Conservation (phyloP, 805 yeast genomes). For the Lipomyces lipofer region DNA sequence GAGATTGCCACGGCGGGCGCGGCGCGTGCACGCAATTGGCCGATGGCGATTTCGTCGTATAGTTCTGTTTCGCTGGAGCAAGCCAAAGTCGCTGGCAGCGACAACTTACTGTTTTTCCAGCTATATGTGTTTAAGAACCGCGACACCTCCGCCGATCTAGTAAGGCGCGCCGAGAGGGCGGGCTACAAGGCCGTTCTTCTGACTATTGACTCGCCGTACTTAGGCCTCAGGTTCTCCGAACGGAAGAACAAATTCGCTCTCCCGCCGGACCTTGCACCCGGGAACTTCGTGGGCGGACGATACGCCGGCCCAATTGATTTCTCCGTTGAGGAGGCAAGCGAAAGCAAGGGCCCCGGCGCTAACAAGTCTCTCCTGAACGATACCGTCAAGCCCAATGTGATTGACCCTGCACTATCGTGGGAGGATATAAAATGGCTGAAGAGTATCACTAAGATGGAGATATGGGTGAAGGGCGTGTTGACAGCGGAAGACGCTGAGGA, state of each 20-base stretch:
- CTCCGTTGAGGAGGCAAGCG: conserved; percentile 23
- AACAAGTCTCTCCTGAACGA: conserved; percentile 11
- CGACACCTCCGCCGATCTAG: conserved; percentile 30
- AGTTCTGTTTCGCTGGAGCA: conserved; percentile 30
- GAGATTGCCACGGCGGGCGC: conserved; percentile 37
- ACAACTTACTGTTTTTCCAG: conserved; percentile 29
- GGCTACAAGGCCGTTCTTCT: conserved; percentile 50
- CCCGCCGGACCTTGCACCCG: conserved; percentile 34
- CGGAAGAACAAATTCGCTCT: conserved; percentile 35
- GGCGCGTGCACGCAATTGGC: conserved; percentile 31
- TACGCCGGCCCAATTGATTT: conserved; percentile 29
- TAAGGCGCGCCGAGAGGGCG: conserved; percentile 34
- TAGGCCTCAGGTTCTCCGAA: conserved; percentile 57
- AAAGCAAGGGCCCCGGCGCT: conserved; percentile 19
- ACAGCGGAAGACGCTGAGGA: conserved; percentile 62
- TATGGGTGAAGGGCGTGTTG: conserved; percentile 64
- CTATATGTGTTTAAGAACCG: conserved; percentile 34
- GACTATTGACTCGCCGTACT: conserved; percentile 57
- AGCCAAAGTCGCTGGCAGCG: conserved; percentile 24
- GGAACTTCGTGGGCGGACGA: conserved; percentile 32
- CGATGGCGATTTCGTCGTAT: conserved; percentile 34
- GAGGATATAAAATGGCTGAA: conserved; percentile 36
- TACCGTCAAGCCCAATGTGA: conserved; percentile 21
- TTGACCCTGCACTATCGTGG: conserved; percentile 32
- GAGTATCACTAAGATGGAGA: conserved; percentile 46